phyloP scores from a whole-genome alignment of 2,329 filamentous ascomycete species.

The Knoxdaviesia capensis region DNA sequence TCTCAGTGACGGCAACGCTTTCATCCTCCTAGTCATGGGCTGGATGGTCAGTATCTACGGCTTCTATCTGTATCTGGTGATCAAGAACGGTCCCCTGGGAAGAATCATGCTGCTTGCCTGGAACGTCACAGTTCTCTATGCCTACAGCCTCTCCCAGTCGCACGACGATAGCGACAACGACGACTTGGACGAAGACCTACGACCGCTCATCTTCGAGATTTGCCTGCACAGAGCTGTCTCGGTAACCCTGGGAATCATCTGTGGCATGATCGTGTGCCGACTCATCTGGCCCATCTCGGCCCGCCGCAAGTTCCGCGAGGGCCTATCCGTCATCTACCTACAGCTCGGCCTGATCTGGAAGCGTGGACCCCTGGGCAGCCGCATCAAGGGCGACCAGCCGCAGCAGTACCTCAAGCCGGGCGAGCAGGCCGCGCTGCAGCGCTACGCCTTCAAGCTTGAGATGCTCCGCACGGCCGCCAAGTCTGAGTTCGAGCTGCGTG shows the following conservation, averaged over 20 bases:
- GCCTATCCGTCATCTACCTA: slow-evolving; percentile 76
- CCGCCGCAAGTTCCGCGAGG: slow-evolving; percentile 70
- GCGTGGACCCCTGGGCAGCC: slow-evolving; percentile 62
- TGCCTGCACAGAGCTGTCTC: slow-evolving; percentile 71
- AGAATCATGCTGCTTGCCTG: slow-evolving; percentile 91
- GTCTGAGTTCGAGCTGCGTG: slow-evolving; percentile 75
- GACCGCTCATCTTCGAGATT: slow-evolving; percentile 75
- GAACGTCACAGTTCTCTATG: slow-evolving; percentile 86
- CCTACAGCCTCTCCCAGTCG: slow-evolving; percentile 67
- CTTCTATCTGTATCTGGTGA: slow-evolving; percentile 75
- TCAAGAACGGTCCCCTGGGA: slow-evolving; percentile 72
- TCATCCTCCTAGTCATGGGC: slow-evolving; percentile 59
- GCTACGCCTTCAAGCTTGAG: slow-evolving; percentile 56
- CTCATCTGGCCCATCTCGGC: slow-evolving; percentile 89
- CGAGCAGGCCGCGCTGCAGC: slow-evolving; percentile 73
- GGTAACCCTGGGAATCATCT: slow-evolving; percentile 71
- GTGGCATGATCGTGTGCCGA: slow-evolving; percentile 80
- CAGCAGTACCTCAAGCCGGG: slow-evolving; percentile 66
- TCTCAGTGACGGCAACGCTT: slow-evolving; percentile 51
- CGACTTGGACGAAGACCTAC: slow-evolving; percentile 70
- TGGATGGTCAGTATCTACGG: slow-evolving; percentile 65
- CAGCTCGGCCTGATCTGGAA: slow-evolving; percentile 96
- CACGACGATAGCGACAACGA: slow-evolving; percentile 67
- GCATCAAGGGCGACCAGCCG: slow-evolving; percentile 37
- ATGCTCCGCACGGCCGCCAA: slow-evolving; percentile 50